phyloP scores from a whole-genome alignment of 225 moss, liverwort and hornwort genomes.

The Climacium dendroides region DNA sequence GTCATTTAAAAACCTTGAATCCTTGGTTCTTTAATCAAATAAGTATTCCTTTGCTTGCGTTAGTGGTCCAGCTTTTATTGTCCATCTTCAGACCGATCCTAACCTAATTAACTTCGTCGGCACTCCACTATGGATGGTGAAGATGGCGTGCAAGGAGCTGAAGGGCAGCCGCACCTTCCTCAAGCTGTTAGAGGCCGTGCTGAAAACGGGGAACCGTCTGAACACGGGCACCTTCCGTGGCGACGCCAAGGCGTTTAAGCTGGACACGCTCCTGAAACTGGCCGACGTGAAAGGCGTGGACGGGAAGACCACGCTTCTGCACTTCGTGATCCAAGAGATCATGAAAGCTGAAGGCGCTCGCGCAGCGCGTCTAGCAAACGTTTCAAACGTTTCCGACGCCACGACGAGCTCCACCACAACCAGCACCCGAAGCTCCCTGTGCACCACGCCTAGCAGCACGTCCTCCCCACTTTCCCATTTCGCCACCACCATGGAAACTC shows the following conservation, averaged over 20 bases:
- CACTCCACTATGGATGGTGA: neutral
- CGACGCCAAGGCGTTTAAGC: neutral
- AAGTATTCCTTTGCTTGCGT: neutral
- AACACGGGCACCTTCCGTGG: neutral
- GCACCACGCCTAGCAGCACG: neutral
- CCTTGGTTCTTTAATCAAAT: neutral
- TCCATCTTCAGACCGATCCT: neutral
- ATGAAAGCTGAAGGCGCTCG: neutral
- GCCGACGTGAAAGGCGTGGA: neutral
- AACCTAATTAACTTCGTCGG: neutral
- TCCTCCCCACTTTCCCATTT: neutral
- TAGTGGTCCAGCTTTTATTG: neutral
- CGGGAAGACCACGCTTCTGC: neutral
- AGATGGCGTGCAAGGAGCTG: neutral
- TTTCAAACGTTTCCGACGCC: neutral
- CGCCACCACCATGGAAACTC: neutral
- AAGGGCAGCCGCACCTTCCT: neutral
- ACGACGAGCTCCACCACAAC: neutral
- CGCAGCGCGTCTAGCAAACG: neutral
- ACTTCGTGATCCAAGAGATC: neutral
- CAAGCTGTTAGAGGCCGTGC: neutral
- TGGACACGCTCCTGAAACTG: neutral
- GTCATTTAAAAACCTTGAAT: neutral
- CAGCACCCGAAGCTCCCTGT: neutral
- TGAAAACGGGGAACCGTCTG: neutral